phyloP scores from a whole-genome alignment of 2,329 filamentous ascomycete species.

The Ophiosphaerella narmari region DNA sequence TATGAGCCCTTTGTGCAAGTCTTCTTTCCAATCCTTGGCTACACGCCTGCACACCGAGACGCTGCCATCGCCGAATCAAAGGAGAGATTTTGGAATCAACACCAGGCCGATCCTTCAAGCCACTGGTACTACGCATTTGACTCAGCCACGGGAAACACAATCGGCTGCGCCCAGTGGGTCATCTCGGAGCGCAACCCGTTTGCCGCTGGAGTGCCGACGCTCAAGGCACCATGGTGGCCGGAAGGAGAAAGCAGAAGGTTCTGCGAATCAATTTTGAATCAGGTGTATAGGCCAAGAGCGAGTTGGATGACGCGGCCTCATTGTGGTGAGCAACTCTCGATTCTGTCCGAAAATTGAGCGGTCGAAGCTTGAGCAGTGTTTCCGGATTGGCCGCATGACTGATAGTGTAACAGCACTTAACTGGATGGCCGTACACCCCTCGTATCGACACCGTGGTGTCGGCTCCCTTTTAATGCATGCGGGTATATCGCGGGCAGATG shows the following conservation, averaged over 20 bases:
- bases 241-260: constrained; percentile 40
- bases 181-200: constrained; percentile 36
- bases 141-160: constrained; percentile 18
- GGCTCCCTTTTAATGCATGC: constrained; percentile 43
- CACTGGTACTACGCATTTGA: constrained; percentile 42
- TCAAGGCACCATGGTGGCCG: constrained; percentile 43
- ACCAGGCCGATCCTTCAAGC: constrained; percentile 29
- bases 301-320: constrained; percentile 42
- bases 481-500: constrained; percentile 41
- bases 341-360: background rate
- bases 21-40: constrained; percentile 41
- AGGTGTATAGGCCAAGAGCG: constrained; percentile 36
- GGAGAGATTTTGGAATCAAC: constrained; percentile 36
- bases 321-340: constrained; percentile 31
- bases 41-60: constrained; percentile 28
- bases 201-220: constrained; percentile 25
- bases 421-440: constrained; percentile 44
- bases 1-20: constrained; percentile 43
- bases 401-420: constrained; percentile 34
- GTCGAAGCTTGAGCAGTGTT: background rate
- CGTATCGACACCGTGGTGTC: constrained; percentile 43
- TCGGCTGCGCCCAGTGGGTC: constrained; percentile 43
- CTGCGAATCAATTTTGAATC: constrained; percentile 39
- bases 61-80: constrained; percentile 35
- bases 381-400: constrained; percentile 6